A percentile compares a stretch with the other conserved stretches of the same genome.
These are phyloP conservation scores for Fimicolochytrium jonesii DNA, from an alignment of 192 early-diverging fungal genomes.

Conservation along the genomic window DNA sequence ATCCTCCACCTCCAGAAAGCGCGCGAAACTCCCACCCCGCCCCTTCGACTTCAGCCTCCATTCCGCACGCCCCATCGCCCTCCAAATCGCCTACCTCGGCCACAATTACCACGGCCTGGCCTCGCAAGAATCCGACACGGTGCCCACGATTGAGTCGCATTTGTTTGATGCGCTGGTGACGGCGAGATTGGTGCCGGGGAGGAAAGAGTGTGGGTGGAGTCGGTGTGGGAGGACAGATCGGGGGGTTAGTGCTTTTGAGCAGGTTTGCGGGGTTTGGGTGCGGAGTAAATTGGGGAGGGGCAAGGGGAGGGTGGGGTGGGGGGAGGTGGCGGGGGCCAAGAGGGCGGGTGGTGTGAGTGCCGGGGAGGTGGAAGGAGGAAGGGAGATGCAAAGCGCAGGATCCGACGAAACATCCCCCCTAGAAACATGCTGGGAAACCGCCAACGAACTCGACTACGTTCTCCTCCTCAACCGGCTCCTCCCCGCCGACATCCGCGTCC, in stretches of 20 bases:
- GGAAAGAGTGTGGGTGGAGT: slow-evolving; percentile 67
- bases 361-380: not conserved
- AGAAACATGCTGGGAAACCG: not conserved
- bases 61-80: slow-evolving; percentile 71
- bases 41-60: slow-evolving; percentile 77
- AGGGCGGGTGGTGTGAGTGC: not conserved
- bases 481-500: slow-evolving; percentile 85
- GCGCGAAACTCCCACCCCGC: slow-evolving; percentile 24
- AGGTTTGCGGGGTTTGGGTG: slow-evolving; percentile 79
- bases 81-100: slow-evolving; percentile 88
- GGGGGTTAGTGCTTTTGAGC: slow-evolving; percentile 87
- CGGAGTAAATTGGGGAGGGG: slow-evolving; percentile 35
- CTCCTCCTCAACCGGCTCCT: slow-evolving; percentile 78
- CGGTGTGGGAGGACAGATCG: slow-evolving; percentile 76
- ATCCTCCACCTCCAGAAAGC: too few relatives aligned
- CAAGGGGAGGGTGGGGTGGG: slow-evolving; percentile 30
- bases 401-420: not conserved
- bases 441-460: slow-evolving; percentile 71
- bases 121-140: slow-evolving; percentile 53
- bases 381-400: not conserved
- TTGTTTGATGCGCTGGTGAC: slow-evolving; percentile 77
- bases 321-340: not conserved
- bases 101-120: slow-evolving; percentile 87
- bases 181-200: slow-evolving; percentile 69
- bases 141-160: slow-evolving; percentile 66